Percentiles rank a stretch among this genome's conserved stretches.
Evolutionary conservation across 2,329 filamentous ascomycete species (phyloP).

Genomic region (Sclerotinia subarctica): DNA sequence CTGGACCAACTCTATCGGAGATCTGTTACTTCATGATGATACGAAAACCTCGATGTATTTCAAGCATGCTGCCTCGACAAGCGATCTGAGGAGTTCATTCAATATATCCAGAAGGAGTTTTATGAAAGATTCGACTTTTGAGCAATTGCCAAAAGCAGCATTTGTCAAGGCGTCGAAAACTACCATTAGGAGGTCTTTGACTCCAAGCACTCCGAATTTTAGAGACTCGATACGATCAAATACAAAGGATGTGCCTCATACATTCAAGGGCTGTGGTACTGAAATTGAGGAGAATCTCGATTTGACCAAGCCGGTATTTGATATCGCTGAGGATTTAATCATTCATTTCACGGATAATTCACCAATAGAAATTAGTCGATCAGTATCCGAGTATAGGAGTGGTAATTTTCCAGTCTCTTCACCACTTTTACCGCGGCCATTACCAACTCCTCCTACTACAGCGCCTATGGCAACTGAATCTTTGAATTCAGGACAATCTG

Average conservation of each 20-base stretch:
- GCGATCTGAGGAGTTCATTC: constrained; percentile 19
- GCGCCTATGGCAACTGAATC: neutral
- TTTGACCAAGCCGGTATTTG: constrained; percentile 46
- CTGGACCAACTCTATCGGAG: constrained; percentile 29
- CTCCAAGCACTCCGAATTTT: constrained; percentile 22
- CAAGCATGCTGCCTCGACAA: constrained; percentile 25
- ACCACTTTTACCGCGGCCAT: neutral
- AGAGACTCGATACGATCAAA: neutral
- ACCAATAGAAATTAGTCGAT: constrained; percentile 47
- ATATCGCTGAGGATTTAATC: constrained; percentile 54
- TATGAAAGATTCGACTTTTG: constrained; percentile 16
- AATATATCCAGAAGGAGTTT: neutral
- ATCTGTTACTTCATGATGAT: neutral
- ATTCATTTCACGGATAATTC: constrained; percentile 51
- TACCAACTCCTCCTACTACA: constrained; percentile 18
- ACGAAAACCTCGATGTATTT: neutral
- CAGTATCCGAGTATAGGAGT: constrained; percentile 41
- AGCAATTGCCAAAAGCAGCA: constrained; percentile 32
- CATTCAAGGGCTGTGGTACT: constrained; percentile 33
- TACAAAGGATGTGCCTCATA: neutral
- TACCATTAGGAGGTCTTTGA: constrained; percentile 36
- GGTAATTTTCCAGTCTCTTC: constrained; percentile 39
- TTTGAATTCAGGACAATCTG: neutral
- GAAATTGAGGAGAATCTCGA: constrained; percentile 26
- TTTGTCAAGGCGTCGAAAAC: constrained; percentile 37